Conservation (phyloP, 441 rosid genomes). For the Manihot esculenta region DNA sequence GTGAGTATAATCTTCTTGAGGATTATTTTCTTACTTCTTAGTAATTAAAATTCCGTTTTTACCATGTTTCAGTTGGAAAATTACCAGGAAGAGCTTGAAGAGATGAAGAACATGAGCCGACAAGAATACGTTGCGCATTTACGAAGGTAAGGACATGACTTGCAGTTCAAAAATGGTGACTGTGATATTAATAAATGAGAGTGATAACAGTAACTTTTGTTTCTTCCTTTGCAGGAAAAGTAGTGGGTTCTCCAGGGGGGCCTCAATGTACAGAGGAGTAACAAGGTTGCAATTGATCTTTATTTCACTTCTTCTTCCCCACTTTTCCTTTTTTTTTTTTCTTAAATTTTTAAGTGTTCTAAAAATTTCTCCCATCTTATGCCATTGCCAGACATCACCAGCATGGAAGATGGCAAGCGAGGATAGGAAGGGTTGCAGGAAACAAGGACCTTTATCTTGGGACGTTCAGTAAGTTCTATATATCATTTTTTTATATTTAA, state of each 20-base stretch:
- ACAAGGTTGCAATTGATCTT: slow-evolving; percentile 55
- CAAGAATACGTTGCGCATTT: slow-evolving; percentile 93
- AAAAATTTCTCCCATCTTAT: neutral
- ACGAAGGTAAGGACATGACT: slow-evolving; percentile 49
- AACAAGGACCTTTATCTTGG: slow-evolving; percentile 98
- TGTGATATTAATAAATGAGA: neutral
- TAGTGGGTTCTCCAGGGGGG: slow-evolving; percentile 93
- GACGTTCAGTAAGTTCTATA: slow-evolving; percentile 78
- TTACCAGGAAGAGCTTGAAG: slow-evolving; percentile 71
- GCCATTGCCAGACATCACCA: slow-evolving; percentile 72
- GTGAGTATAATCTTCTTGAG: no score
- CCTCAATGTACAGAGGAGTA: slow-evolving; percentile 93
- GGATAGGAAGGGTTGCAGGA: slow-evolving; percentile 96
- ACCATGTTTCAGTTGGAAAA: slow-evolving; percentile 57
- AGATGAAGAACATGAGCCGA: slow-evolving; percentile 90
- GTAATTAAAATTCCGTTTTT: neutral
- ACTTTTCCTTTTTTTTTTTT: neutral
- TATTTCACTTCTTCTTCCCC: no score
- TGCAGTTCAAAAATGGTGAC: neutral
- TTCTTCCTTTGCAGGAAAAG: slow-evolving; percentile 60
- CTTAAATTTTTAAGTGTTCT: neutral
- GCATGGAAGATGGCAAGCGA: slow-evolving; percentile 98
- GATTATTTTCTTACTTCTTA: neutral
- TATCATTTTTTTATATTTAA: neutral
- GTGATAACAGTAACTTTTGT: neutral